Conservation (phyloP, 306 rosid species). For the Trifolium pratense region DNA sequence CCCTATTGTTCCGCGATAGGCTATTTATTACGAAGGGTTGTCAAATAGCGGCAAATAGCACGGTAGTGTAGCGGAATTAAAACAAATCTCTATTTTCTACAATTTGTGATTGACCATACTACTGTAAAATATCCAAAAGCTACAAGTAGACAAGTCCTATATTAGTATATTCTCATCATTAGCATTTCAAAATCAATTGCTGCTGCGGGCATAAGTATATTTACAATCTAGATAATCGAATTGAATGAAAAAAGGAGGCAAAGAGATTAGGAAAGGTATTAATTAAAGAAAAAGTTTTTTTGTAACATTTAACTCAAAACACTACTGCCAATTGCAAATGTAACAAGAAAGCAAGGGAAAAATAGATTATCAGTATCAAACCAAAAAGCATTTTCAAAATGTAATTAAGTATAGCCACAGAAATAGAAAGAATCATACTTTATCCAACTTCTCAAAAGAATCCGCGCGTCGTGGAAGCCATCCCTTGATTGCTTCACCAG, state of each 20-base stretch:
- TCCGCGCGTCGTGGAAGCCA: conserved; percentile 96
- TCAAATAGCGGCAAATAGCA: not conserved
- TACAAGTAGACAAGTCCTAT: not conserved
- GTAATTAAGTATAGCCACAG: conserved; percentile 31
- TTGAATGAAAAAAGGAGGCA: not conserved
- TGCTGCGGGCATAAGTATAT: not conserved
- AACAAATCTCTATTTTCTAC: not conserved
- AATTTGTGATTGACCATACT: not conserved
- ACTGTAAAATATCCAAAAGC: conserved; percentile 3
- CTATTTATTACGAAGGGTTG: not conserved
- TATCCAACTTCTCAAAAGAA: conserved; percentile 96
- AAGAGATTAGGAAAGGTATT: not conserved
- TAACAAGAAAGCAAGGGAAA: not conserved
- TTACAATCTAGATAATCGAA: not conserved
- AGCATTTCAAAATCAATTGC: conserved; percentile 14
- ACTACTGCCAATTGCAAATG: conserved; percentile 23
- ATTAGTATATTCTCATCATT: conserved; percentile 18
- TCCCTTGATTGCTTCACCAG: conserved; percentile 97
- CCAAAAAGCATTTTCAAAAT: conserved; percentile 22
- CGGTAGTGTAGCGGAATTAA: not conserved
- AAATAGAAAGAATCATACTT: conserved; percentile 63
- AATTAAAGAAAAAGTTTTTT: not conserved
- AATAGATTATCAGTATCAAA: conserved; percentile 27
- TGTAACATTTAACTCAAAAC: conserved; percentile 22
- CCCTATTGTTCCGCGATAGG: not conserved